Evolutionary conservation across 2,329 filamentous ascomycete genomes (phyloP), one percentile per base, ranked within the genome.

Genomic region (Bertia moriformis): DNA sequence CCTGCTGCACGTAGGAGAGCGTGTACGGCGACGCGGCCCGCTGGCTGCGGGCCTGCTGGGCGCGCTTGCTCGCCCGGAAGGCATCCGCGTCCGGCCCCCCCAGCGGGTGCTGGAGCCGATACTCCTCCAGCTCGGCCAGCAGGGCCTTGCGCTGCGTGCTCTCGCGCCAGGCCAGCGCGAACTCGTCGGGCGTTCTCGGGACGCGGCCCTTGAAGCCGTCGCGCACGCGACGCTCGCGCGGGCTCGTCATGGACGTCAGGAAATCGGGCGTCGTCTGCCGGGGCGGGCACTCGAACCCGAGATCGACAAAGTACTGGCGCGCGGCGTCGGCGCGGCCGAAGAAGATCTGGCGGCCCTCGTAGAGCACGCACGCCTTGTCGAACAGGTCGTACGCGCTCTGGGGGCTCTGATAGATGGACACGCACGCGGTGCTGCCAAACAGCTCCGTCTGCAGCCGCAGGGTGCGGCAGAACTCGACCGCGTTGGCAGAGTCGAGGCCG

Each of bases 1-100:
- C 56, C 50, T 83, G 77, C 50, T 75, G 66, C 4, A 44, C 43
- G 43, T 75, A 67, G 0, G 73, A 78, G 18, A 82, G 59, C 0
- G 75, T 81, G 52, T 78, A 82, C 0, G 77, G 77, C 2, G 76
- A 80, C 46, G 67, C 65, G 22, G 65, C 53, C 5, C 73, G 68
- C 24, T 46, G 40, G 22, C 51, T 45, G 4, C 54, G 50, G 17
- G 54, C 46, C 15, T 35, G 32, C 10, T 35, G 32, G 15, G 32
- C 32, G 10, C 15, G 12, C 12, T 18, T 13, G 32, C 12, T 14
- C 15, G 7, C 10, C 10, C 15, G 12, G 32, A 35, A 35, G 7
- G 12, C 15, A 15, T 12, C 32, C 10, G 15, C 12, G 15, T 35
- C 12, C 7, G 12, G 12, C 7, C 32, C 32, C 10, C 15, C 32